Evolutionary conservation across 306 rosid genomes (phyloP), one percentile per base, ranked within the genome.

Genomic region (Betula pendula): DNA sequence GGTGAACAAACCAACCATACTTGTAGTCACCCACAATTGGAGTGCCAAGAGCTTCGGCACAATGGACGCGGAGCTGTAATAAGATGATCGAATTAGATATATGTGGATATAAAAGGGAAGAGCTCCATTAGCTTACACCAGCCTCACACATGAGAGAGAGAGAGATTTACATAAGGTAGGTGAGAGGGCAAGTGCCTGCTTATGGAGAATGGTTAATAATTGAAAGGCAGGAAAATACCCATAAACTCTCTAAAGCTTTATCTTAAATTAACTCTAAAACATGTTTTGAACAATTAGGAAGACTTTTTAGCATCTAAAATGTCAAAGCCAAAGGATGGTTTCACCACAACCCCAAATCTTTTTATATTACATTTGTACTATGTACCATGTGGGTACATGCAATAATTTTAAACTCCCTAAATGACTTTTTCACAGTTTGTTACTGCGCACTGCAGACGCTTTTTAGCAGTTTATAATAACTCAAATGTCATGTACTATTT

Each of bases 21-120:
- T 89, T 92, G 52, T 90, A 95, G 81, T 95, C 98, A 4, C 98
- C 98, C 73, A 95, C 97, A 43, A 95, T 95, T 8, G 98, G 97
- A 0, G 97, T 92, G 70, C 98, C 97, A 38, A 95, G 93, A 70
- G 98, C 98, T 89, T 95, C 97, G 38, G 98, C 97, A 55, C 98
- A 95, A 83, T 95, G 98, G 53, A 95, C 97, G 22, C 97, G 92
- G 72, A 95, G 86, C 98, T 95, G 85, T 45, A 82, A 68, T 80
- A 76, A 33, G 3, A 66, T 50, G 25, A 75, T 3, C 16, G 27
- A 69, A 80, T 68, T 70, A 80, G 56, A 33, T 16, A 9, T 67
- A 14, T 9, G 9, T 20, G 0, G 47, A n/a, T 9, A 13, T 8
- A 14, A 62, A 63, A 71, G 70, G 40, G 25, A 33, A 9, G 47